Percentiles rank a stretch among this genome's conserved stretches.
Evolutionary conservation across 2,329 filamentous ascomycete genomes (phyloP).

Genomic region (Xylaria digitata): DNA sequence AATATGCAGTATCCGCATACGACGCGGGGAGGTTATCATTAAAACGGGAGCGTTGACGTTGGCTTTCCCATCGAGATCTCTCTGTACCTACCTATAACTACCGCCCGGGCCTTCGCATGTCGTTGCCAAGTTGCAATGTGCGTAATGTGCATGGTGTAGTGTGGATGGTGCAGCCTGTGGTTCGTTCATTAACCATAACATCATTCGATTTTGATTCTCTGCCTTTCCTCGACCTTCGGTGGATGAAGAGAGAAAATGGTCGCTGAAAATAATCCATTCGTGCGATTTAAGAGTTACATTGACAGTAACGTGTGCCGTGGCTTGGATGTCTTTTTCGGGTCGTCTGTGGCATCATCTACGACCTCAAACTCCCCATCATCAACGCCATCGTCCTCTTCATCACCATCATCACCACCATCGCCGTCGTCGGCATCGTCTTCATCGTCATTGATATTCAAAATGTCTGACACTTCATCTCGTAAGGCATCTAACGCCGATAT

Average conservation of each 20-base stretch:
- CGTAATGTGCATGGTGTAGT: no score
- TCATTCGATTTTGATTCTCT: conserved; percentile 3
- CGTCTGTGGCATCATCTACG: conserved; percentile 12
- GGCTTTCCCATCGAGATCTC: neutral
- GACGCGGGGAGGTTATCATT: conserved; percentile 4
- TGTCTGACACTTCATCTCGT: conserved; percentile 3
- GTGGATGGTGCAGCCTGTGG: neutral
- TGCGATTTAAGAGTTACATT: conserved; percentile 56
- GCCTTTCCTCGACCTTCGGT: conserved; percentile 8
- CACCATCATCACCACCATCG: neutral
- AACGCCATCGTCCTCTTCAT: neutral
- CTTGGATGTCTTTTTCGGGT: conserved; percentile 41
- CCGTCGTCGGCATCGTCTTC: neutral
- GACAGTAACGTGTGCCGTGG: conserved; percentile 53
- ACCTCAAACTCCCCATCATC: conserved; percentile 1
- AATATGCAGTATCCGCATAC: conserved; percentile 5
- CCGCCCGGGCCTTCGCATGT: neutral
- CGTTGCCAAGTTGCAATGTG: conserved; percentile 9
- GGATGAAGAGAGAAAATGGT: conserved; percentile 20
- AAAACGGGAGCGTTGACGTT: conserved; percentile 14
- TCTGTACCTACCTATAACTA: no score
- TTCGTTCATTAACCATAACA: neutral
- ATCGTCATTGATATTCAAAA: conserved; percentile 8
- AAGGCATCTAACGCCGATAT: neutral
- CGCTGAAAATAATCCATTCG: conserved; percentile 51